Base-by-base conservation (phyloP, 257 asterid genomes). In the Solanum rostratum region DNA sequence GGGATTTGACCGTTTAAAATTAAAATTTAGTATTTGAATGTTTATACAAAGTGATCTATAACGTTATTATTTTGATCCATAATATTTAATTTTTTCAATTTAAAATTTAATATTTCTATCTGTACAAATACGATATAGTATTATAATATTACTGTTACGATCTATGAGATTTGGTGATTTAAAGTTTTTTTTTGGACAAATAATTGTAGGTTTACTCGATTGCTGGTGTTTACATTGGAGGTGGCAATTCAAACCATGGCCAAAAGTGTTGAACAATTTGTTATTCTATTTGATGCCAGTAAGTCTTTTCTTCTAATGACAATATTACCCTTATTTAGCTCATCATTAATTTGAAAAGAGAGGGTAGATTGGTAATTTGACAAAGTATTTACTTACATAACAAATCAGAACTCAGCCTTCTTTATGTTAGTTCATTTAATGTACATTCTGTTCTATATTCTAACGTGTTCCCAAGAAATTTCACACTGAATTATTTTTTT, bases 281-380 rank as follows among this genome's bases (percentile, higher is more conserved):
- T 95, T 84, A 86, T 96, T 69, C 94, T 96, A 86, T 92, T 92
- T 85, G 99, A 96, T 88, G 98, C 98, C 2, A 93, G 99, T 96
- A 91, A 91, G 98, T 90, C 37, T 46, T 29, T n/a, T 33, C 71
- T 3, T 50, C 24, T 53, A 80, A 85, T 69, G 49, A 81, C 65
- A 37, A 22, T 78, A 78, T 27, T 79, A 80, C 13, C 41, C 80
- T 53, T 65, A 33, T 41, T 65, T 85, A 46, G 33, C 62, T 37
- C 62, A 57, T 65, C 43, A 18, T 65, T 16, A 45, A 62, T 84
- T 50, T 50, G 76, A 62, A 55, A 65, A 82, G 62, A 57, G 46
- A 20, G 84, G 76, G 57, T 22, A 81, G 18, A 24, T 22, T 22
- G 24, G 57, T 55, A 8, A 41, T 83, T 69, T 81, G 19, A 84